Evolutionary conservation across 1,284 basidiomycete species (phyloP).

Genomic region (Agaricales sp.): DNA sequence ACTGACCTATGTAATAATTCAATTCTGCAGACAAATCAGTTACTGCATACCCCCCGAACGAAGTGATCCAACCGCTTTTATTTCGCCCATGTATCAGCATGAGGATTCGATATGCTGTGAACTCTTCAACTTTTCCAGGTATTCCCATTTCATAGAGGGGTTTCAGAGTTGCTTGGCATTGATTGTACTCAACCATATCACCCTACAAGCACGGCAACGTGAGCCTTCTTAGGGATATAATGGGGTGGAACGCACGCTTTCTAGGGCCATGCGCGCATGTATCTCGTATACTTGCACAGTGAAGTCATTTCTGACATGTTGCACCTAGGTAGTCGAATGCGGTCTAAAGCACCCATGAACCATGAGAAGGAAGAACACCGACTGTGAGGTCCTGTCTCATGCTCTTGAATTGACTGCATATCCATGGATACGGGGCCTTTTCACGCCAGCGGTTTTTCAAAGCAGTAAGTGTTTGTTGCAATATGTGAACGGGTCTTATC

Average conservation of each 20-base stretch:
- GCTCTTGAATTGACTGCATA: slow-evolving; percentile 98
- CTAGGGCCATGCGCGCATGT: slow-evolving; percentile 93
- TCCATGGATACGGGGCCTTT: slow-evolving; percentile 83
- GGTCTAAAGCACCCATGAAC: slow-evolving; percentile 14
- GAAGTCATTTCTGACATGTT: slow-evolving; percentile 98
- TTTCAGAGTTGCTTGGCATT: slow-evolving; percentile 90
- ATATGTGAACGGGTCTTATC: slow-evolving; percentile 81
- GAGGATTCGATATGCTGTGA: slow-evolving; percentile 94
- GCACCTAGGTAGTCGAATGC: slow-evolving; percentile 55
- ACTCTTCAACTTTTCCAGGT: slow-evolving; percentile 87
- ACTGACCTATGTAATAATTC: slow-evolving; percentile 91
- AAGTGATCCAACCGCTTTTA: slow-evolving; percentile 63
- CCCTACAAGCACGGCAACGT: slow-evolving; percentile 39
- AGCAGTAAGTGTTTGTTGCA: slow-evolving; percentile 79
- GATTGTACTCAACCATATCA: slow-evolving; percentile 98
- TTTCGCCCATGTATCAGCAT: slow-evolving; percentile 94
- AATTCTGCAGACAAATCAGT: slow-evolving; percentile 51
- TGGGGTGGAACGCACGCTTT: slow-evolving; percentile 63
- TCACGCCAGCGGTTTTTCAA: slow-evolving; percentile 87
- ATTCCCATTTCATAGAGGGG: slow-evolving; percentile 90
- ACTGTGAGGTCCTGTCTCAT: slow-evolving; percentile 96
- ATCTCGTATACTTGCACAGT: slow-evolving; percentile 98
- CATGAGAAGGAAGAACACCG: slow-evolving; percentile 21
- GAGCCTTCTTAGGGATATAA: slow-evolving; percentile 9
- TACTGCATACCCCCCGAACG: not conserved